Evolutionary conservation across 1,139 yeast species (phyloP).

Genomic region (Sugiyamaella castrensis): DNA sequence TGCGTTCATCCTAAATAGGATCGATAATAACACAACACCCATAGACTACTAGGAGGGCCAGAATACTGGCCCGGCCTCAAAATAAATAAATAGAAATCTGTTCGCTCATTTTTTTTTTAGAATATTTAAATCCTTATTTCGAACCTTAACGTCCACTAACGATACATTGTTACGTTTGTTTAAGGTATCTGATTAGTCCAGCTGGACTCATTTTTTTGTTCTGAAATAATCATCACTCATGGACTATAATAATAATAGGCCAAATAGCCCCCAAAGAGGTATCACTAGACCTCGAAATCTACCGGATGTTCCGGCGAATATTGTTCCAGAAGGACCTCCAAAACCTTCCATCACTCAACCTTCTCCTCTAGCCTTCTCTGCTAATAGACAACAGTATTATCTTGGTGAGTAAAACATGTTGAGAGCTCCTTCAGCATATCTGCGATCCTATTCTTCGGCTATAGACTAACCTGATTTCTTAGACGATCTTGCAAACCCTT

Average conservation of each 20-base stretch:
- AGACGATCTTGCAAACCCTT: conserved; percentile 25
- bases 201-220: too few species aligned
- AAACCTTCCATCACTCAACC: conserved; percentile 10
- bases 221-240: background rate
- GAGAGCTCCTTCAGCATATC: too few species aligned
- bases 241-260: conserved; percentile 1
- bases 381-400: conserved; percentile 26
- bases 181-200: too few species aligned
- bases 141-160: too few species aligned
- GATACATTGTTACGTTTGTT: too few species aligned
- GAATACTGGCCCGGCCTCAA: too few species aligned
- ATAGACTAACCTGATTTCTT: conserved; percentile 3
- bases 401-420: conserved; percentile 20
- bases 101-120: too few species aligned
- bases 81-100: too few species aligned
- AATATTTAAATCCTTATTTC: too few species aligned
- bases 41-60: too few species aligned
- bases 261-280: conserved; percentile 5
- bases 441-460: background rate
- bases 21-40: conserved; percentile 2
- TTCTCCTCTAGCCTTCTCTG: conserved; percentile 23
- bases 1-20: conserved; percentile 8
- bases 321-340: background rate
- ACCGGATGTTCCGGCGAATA: conserved; percentile 20
- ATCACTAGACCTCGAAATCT: conserved; percentile 18